Conservation (phyloP, 73 alveolate species). For the Paramecium sexaurelia region DNA sequence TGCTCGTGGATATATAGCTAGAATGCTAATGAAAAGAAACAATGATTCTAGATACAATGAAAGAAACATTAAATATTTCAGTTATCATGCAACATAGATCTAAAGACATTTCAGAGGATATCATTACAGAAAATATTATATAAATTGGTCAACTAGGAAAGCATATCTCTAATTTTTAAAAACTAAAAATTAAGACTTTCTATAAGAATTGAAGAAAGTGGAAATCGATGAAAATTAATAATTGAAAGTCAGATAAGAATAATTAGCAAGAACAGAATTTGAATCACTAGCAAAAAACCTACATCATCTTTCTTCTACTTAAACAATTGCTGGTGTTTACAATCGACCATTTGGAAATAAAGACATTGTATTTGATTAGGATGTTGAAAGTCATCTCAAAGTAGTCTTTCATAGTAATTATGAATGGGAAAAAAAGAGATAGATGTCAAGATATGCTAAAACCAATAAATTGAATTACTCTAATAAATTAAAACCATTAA, state of each 20-base stretch:
- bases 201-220: conserved; percentile 69
- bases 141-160: conserved; percentile 9
- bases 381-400: conserved; percentile 84
- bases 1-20: conserved; percentile 27
- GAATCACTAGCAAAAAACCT: conserved; percentile 79
- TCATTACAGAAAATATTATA: conserved; percentile 52
- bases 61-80: conserved; percentile 48
- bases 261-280: conserved; percentile 82
- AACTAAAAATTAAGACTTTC: not conserved
- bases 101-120: conserved; percentile 43
- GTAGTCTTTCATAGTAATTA: conserved; percentile 48
- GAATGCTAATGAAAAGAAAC: conserved; percentile 36
- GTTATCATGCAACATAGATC: conserved; percentile 22
- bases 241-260: conserved; percentile 67
- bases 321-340: conserved; percentile 86
- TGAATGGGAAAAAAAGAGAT: conserved; percentile 28
- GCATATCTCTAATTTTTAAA: not conserved
- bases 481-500: conserved; percentile 45
- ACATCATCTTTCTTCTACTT: conserved; percentile 85
- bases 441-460: conserved; percentile 41
- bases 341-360: conserved; percentile 87
- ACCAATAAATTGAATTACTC: not conserved
- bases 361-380: conserved; percentile 84
- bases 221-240: conserved; percentile 68
- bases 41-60: conserved; percentile 33